These are phyloP conservation scores for Cornus florida DNA, from an alignment of 148 eudicot species.

Conservation along the genomic window DNA sequence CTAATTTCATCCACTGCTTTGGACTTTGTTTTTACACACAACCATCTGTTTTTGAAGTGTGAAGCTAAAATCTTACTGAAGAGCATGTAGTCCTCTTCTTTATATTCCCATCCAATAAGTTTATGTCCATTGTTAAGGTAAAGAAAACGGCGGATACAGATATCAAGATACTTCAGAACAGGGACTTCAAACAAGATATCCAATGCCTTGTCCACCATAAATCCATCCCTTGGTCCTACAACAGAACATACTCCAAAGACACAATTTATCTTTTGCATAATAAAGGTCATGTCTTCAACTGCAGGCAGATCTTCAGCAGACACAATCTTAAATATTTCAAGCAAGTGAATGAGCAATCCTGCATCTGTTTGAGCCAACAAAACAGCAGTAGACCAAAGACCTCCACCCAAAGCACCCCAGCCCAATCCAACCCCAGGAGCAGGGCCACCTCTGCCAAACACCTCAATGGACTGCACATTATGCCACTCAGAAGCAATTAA, in stretches of 20 bases:
- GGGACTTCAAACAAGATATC: slow-evolving; percentile 53
- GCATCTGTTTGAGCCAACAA: slow-evolving; percentile 70
- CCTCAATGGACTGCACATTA: slow-evolving; percentile 50
- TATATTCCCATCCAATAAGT: slow-evolving; percentile 42
- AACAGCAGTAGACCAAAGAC: slow-evolving; percentile 66
- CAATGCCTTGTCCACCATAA: slow-evolving; percentile 49
- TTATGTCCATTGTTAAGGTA: slow-evolving; percentile 23
- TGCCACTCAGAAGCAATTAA: slow-evolving; percentile 50
- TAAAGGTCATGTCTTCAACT: slow-evolving; percentile 36
- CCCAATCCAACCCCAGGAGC: slow-evolving; percentile 96
- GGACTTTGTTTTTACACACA: slow-evolving; percentile 51
- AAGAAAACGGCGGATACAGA: slow-evolving; percentile 43
- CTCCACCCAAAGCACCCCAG: slow-evolving; percentile 88
- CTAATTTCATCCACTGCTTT: slow-evolving; percentile 25
- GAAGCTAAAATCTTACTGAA: slow-evolving; percentile 52
- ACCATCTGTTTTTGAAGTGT: slow-evolving; percentile 80
- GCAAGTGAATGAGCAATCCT: slow-evolving; percentile 51
- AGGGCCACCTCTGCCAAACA: slow-evolving; percentile 90
- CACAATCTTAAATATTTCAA: slow-evolving; percentile 37
- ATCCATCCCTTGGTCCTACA: slow-evolving; percentile 60
- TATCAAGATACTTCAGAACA: slow-evolving; percentile 58
- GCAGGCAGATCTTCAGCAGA: slow-evolving; percentile 19
- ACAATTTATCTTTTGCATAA: slow-evolving; percentile 47
- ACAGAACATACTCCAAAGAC: slow-evolving; percentile 47
- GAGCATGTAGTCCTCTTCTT: slow-evolving; percentile 51